A percentile compares a stretch with the other conserved stretches of the same genome.
These are phyloP conservation scores for Coemansia sp. DNA, from an alignment of 192 early-diverging fungal species.

Conservation along the genomic window DNA sequence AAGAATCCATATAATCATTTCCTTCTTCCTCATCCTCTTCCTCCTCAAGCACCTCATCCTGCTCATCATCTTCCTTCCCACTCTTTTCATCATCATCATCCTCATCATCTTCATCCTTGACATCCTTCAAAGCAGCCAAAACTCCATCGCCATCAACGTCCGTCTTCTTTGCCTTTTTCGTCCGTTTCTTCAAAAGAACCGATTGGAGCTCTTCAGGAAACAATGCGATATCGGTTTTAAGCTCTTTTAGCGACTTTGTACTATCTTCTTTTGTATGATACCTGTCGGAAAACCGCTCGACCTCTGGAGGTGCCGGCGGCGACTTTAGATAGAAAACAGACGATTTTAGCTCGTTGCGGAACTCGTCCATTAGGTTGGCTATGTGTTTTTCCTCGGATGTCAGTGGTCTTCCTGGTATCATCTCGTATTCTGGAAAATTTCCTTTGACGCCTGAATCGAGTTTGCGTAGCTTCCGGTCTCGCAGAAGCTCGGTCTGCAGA, in stretches of 20 bases:
- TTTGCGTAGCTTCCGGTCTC: slow-evolving; percentile 25
- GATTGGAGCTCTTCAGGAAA: slow-evolving; percentile 52
- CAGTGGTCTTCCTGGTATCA: slow-evolving; percentile 10
- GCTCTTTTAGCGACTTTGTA: slow-evolving; percentile 27
- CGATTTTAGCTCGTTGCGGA: slow-evolving; percentile 18
- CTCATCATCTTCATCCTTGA: slow-evolving; percentile 36
- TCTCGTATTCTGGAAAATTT: slow-evolving; percentile 33
- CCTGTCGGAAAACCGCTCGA: slow-evolving; percentile 53
- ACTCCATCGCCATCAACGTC: slow-evolving; percentile 19
- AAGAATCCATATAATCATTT: slow-evolving; percentile 53
- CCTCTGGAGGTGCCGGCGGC: slow-evolving; percentile 35
- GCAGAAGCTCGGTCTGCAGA: slow-evolving; percentile 46
- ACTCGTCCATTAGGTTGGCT: slow-evolving; percentile 25
- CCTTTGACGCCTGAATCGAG: slow-evolving; percentile 3
- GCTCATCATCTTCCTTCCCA: slow-evolving; percentile 23
- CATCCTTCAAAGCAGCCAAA: slow-evolving; percentile 27
- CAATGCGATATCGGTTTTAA: slow-evolving; percentile 33
- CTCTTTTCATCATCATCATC: slow-evolving; percentile 25
- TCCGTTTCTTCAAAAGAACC: slow-evolving; percentile 29
- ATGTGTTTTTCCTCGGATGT: slow-evolving; percentile 40
- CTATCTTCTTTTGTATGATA: slow-evolving; percentile 17
- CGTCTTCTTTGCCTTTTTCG: slow-evolving; percentile 20
- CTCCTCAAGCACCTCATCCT: slow-evolving; percentile 11
- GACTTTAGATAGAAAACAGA: slow-evolving; percentile 47
- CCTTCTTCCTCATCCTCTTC: slow-evolving; percentile 52